Base-by-base conservation (phyloP, 106 monocot genomes). In the Dioscorea dumetorum region DNA sequence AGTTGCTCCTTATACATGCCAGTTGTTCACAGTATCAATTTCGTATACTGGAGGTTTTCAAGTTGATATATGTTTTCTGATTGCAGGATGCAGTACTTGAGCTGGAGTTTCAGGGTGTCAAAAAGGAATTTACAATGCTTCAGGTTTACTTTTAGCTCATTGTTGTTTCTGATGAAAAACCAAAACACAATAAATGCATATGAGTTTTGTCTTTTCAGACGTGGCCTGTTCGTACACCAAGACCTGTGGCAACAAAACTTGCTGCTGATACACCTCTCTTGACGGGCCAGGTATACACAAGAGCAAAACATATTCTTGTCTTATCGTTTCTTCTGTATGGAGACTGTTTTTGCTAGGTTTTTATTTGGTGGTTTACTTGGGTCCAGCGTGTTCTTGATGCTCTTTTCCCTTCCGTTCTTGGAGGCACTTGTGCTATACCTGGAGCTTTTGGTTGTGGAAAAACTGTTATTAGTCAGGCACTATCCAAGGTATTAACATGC, bases 381-480 rank as follows among this genome's bases (percentile, higher is more conserved):
- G 18, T 8, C 10, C 83, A 99, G 93, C 99, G 99, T 73, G 99
- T 99, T 60, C 93, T 99, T 77, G 99, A 93, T 93, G 99, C 99
- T 13, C 82, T 99, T 28, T 99, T 99, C 53, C 99, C 99, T 5
- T 99, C 99, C 61, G 99, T 99, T 50, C 90, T 99, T 67, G 99
- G 99, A 71, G 99, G 99, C 33, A 99, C 99, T 77, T 99, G 99
- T 87, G 99, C 93, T 77, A 99, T 99, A 66, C 93, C 99, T 60
- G 99, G 99, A 67, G 99, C 99, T 73, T 99, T 99, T 99, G 99
- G 99, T 33, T 99, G 93, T 78, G 99, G 92, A 57, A 99, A 99
- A 77, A 99, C 99, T 60, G 99, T 99, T 74, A 99, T 99, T 74
- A 99, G 99, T 85, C 99, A 99, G 77, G 99, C 93, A 74, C 93